A percentile compares a stretch with the other conserved stretches of the same genome.
Evolutionary conservation across 768 basidiomycete species (phyloP).

Genomic region (Phanerochaete sordida): DNA sequence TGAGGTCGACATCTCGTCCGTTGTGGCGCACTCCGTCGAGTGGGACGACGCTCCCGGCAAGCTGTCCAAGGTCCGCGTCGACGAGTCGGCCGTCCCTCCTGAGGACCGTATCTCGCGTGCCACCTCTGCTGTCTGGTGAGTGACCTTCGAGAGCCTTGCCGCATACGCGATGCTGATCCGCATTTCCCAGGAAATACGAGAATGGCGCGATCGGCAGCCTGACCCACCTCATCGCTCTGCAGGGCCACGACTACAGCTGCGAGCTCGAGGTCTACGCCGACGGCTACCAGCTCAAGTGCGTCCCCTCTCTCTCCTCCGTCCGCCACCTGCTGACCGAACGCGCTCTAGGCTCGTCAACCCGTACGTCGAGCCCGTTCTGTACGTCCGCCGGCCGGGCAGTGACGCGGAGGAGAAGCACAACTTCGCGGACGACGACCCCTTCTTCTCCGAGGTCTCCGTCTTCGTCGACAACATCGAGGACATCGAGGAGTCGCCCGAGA

Average conservation of each 20-base stretch:
- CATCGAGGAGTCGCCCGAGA: constrained; percentile 83
- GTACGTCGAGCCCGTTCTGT: constrained; percentile 87
- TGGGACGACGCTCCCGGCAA: constrained; percentile 88
- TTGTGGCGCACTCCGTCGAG: constrained; percentile 85
- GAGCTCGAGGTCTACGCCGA: constrained; percentile 94
- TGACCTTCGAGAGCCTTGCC: constrained; percentile 25
- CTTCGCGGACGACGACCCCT: constrained; percentile 85
- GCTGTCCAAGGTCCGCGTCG: constrained; percentile 75
- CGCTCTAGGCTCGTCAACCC: constrained; percentile 75
- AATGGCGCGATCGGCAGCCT: constrained; percentile 92
- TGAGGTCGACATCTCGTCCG: constrained; percentile 81
- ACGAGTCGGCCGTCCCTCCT: constrained; percentile 80
- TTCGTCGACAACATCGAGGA: constrained; percentile 88
- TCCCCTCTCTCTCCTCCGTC: background rate
- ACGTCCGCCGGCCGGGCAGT: constrained; percentile 80
- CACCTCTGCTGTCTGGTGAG: constrained; percentile 81
- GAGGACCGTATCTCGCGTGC: constrained; percentile 93
- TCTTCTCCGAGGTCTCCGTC: constrained; percentile 91
- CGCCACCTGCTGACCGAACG: constrained; percentile 1
- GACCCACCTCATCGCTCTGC: constrained; percentile 86
- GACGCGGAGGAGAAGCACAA: constrained; percentile 66
- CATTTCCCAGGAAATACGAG: constrained; percentile 77
- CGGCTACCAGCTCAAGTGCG: constrained; percentile 82
- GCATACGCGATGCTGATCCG: background rate
- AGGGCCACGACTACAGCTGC: constrained; percentile 91